Percentiles rank a stretch among this genome's conserved stretches.
These are phyloP conservation scores for Tricholoma terreum DNA, from an alignment of 768 basidiomycete genomes.

Conservation along the genomic window DNA sequence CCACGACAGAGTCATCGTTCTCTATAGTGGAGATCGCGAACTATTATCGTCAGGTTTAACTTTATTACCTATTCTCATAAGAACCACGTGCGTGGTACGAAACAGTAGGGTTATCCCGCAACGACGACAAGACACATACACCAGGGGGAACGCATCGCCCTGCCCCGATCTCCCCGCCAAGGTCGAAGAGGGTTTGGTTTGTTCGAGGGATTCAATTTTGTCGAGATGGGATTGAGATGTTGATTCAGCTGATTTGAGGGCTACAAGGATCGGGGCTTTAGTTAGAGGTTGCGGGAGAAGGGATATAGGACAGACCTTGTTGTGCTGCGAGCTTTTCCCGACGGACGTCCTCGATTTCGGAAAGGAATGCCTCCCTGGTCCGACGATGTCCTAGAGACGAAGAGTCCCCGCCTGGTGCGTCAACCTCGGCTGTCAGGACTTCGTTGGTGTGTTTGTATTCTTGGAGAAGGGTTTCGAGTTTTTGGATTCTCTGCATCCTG, in stretches of 20 bases:
- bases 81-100: too few relatives aligned
- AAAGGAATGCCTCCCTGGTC: conserved; percentile 35
- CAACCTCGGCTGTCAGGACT: conserved; percentile 45
- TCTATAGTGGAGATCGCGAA: not conserved
- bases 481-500: too few relatives aligned
- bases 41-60: not conserved
- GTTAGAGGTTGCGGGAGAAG: too few relatives aligned
- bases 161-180: too few relatives aligned
- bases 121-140: conserved; percentile 61
- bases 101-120: conserved; percentile 79
- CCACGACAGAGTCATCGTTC: not conserved
- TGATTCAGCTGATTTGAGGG: conserved; percentile 38
- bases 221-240: too few relatives aligned
- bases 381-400: too few relatives aligned
- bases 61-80: too few relatives aligned
- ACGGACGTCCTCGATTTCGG: conserved; percentile 30
- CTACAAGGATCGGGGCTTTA: too few relatives aligned
- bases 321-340: conserved; percentile 31
- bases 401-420: conserved; percentile 40
- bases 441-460: too few relatives aligned
- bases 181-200: conserved; percentile 75
- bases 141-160: conserved; percentile 74
- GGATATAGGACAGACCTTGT: conserved; percentile 45
- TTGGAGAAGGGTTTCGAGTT: conserved; percentile 52
- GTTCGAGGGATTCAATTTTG: conserved; percentile 70